These are phyloP conservation scores for Cladorrhinum samala DNA, from an alignment of 495 filamentous ascomycete species.

Conservation along the genomic window DNA sequence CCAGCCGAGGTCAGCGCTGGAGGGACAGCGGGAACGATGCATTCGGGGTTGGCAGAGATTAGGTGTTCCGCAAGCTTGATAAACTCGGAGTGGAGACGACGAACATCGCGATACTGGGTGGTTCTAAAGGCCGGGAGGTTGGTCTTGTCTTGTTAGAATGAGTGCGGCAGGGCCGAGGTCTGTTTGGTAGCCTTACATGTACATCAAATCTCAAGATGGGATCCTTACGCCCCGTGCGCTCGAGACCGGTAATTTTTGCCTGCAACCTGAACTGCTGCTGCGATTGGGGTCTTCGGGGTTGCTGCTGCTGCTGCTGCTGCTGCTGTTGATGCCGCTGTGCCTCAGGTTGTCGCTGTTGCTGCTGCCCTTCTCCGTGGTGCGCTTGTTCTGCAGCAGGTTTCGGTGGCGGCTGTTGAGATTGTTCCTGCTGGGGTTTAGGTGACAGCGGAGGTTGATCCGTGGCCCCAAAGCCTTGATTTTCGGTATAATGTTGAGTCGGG, in stretches of 20 bases:
- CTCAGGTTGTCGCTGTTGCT: constrained; percentile 7
- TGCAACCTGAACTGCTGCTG: constrained; percentile 79
- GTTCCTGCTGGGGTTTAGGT: constrained; percentile 15
- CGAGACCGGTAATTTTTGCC: constrained; percentile 87
- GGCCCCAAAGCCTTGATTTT: constrained; percentile 7
- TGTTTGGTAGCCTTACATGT: constrained; percentile 57
- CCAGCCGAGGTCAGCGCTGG: constrained; percentile 87
- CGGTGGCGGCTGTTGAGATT: constrained; percentile 29
- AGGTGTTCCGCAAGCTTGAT: constrained; percentile 90
- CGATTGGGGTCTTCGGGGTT: constrained; percentile 41
- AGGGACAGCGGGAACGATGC: constrained; percentile 94
- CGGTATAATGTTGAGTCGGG: constrained; percentile 4
- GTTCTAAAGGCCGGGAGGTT: constrained; percentile 97
- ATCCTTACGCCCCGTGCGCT: constrained; percentile 90
- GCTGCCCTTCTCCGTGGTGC: constrained; percentile 32
- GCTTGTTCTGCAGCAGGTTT: constrained; percentile 26
- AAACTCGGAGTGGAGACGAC: constrained; percentile 92
- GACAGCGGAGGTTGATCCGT: constrained; percentile 15
- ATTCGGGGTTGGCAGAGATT: constrained; percentile 92
- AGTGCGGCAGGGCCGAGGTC: constrained; percentile 1
- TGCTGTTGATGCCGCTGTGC: constrained; percentile 1
- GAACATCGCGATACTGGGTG: constrained; percentile 95
- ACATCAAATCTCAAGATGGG: constrained; percentile 94
- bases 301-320: constrained; percentile 46
- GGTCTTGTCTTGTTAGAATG: constrained; percentile 52